A percentile compares a stretch with the other conserved stretches of the same genome.
These are phyloP conservation scores for Fusarium sp. DNA, from an alignment of 2,329 filamentous ascomycete genomes.

Conservation along the genomic window DNA sequence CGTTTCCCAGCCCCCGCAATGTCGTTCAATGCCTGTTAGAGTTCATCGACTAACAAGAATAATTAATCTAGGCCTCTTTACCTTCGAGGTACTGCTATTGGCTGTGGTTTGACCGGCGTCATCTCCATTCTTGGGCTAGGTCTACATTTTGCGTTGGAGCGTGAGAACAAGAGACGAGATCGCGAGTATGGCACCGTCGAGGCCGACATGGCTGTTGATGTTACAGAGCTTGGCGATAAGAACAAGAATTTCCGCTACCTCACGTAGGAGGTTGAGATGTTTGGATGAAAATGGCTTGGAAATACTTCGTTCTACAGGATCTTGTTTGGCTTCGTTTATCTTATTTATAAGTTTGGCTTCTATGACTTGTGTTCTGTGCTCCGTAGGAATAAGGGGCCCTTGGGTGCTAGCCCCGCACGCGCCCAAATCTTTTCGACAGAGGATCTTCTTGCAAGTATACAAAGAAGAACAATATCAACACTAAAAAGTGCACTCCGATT, in stretches of 20 bases:
- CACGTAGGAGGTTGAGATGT: background rate
- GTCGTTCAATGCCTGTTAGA: background rate
- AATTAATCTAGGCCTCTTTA: slow-evolving; percentile 20
- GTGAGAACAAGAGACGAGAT: slow-evolving; percentile 20
- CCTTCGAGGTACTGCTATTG: slow-evolving; percentile 18
- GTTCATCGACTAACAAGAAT: background rate
- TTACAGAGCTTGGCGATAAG: slow-evolving; percentile 25
- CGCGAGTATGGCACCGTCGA: slow-evolving; percentile 25
- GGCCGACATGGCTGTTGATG: slow-evolving; percentile 17
- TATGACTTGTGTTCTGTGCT: too few species aligned
- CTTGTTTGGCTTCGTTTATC: too few species aligned
- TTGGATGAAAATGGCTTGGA: background rate
- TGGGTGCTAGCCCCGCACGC: background rate
- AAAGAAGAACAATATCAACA: too few species aligned
- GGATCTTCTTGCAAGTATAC: too few species aligned
- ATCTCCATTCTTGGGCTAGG: slow-evolving; percentile 23
- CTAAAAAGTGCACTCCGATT: too few species aligned
- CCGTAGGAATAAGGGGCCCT: too few species aligned
- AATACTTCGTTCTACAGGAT: rapidly evolving
- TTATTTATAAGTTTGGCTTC: background rate
- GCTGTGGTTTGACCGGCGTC: slow-evolving; percentile 15
- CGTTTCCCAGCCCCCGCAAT: rapidly evolving
- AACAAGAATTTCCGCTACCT: slow-evolving; percentile 29
- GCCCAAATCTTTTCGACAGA: too few species aligned
- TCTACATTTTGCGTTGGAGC: slow-evolving; percentile 15